Evolutionary conservation across 2,329 filamentous ascomycete genomes (phyloP), one percentile per base, ranked within the genome.

Genomic region (Cladosporium halotolerans): DNA sequence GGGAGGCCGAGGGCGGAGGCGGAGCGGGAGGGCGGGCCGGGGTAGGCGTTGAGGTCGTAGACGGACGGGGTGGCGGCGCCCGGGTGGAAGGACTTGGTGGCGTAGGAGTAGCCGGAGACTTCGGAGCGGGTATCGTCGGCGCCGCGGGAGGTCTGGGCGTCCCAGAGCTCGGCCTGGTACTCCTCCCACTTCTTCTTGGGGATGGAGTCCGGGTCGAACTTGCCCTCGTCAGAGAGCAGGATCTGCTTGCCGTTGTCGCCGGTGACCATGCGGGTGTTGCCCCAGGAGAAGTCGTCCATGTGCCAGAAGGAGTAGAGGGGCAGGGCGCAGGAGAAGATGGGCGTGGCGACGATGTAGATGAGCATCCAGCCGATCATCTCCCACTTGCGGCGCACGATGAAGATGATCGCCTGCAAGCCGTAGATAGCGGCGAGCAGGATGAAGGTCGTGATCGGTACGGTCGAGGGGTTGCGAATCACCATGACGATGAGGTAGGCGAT

Each of bases 321-420:
- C 42, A 99, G 79, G 55, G 81, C 90, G 58, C 95, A 89, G 41
- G 88, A 85, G 79, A 96, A 99, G 59, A 99, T 82, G 0, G 92
- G 92, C 57, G 95, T 87, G 52, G 93, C 92, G 31, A 93, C 58
- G 55, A 99, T 81, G 72, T 99, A 99, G 58, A 99, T 83, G 62
- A 99, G 78, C 90, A 99, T 96, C 93, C 93, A 99, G 34, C 92
- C 93, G 62, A 99, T 86, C 92, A 97, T 97, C 70, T 99, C 92
- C 93, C 93, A 99, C 76, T 96, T 96, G 65, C 92, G 87, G 55
- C 89, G 87, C 53, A 96, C 67, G 64, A 97, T 96, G 76, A 99
- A 99, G 70, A 99, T 96, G 67, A 97, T 85, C 41, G 88, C 92
- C 66, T 99, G 93, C 11, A 99, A 76, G 82, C 93, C 93, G 70